Conservation (phyloP, 1,284 basidiomycete species). For the Xanthoconium separans region DNA sequence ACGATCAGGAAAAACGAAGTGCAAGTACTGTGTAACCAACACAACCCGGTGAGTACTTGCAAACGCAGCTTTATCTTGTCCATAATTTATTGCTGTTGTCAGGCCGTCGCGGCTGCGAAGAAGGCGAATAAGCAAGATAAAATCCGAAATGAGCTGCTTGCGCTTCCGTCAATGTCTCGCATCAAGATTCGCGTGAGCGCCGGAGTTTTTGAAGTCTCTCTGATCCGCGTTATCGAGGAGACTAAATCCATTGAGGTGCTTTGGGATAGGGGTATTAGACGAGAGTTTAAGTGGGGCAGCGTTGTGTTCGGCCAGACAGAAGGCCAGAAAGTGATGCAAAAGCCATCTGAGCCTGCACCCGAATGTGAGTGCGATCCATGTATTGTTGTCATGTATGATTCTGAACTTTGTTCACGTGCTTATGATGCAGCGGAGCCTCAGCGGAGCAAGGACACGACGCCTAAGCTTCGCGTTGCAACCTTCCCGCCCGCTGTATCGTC, state of each 20-base stretch:
- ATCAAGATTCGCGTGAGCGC: constrained; percentile 80
- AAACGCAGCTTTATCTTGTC: background rate
- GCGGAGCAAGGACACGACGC: constrained; percentile 6
- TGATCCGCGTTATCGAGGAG: constrained; percentile 68
- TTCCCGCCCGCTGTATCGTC: constrained; percentile 34
- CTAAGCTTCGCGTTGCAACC: constrained; percentile 34
- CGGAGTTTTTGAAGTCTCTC: constrained; percentile 78
- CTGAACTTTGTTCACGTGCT: constrained; percentile 6
- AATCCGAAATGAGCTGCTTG: constrained; percentile 63
- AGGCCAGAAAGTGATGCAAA: constrained; percentile 56
- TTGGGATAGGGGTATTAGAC: constrained; percentile 68
- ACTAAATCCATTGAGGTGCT: constrained; percentile 72
- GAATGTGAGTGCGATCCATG: constrained; percentile 33
- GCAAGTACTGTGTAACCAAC: constrained; percentile 74
- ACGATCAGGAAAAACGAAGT: constrained; percentile 69
- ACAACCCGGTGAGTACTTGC: constrained; percentile 70
- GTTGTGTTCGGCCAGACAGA: constrained; percentile 68
- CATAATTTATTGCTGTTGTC: constrained; percentile 4
- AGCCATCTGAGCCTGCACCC: constrained; percentile 52
- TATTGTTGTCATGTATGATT: background rate
- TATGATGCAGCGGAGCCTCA: constrained; percentile 16
- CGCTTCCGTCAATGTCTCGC: constrained; percentile 63
- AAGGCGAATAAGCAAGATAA: constrained; percentile 67
- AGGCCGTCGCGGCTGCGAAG: constrained; percentile 72
- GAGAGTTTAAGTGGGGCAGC: constrained; percentile 79